A percentile compares a stretch with the other conserved stretches of the same genome.
Conservation (phyloP, 164 flowering plant genomes). For the Magnolia officinalis region DNA sequence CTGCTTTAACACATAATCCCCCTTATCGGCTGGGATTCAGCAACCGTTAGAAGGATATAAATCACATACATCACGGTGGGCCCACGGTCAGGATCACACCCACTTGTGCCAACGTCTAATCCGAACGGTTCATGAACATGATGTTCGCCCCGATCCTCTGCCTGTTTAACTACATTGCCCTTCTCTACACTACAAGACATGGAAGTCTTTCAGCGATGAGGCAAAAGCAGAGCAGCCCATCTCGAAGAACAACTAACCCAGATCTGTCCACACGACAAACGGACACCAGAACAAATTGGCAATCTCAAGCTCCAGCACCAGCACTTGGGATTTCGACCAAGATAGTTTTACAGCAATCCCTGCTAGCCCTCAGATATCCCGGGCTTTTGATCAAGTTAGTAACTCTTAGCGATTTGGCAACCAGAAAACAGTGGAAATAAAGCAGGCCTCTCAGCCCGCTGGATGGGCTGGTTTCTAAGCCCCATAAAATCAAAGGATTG, state of each 20-base stretch:
- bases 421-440: slow-evolving; percentile 37
- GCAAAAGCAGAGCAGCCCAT: slow-evolving; percentile 25
- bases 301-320: slow-evolving; percentile 29
- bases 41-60: too few relatives aligned
- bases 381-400: slow-evolving; percentile 31
- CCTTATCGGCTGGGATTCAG: too few relatives aligned
- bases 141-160: too few relatives aligned
- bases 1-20: too few relatives aligned
- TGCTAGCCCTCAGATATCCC: slow-evolving; percentile 34
- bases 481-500: neutral
- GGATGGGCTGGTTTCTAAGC: slow-evolving; percentile 97
- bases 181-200: slow-evolving; percentile 31
- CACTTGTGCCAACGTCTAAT: too few relatives aligned
- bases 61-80: too few relatives aligned
- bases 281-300: slow-evolving; percentile 40
- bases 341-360: slow-evolving; percentile 74
- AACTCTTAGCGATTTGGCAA: slow-evolving; percentile 45
- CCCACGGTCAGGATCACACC: too few relatives aligned
- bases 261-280: slow-evolving; percentile 66
- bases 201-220: slow-evolving; percentile 43
- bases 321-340: slow-evolving; percentile 78
- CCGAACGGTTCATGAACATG: too few relatives aligned
- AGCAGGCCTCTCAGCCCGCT: slow-evolving; percentile 70
- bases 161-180: too few relatives aligned
- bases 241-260: slow-evolving; percentile 23